Conservation (phyloP, 345 rosid genomes). For the Orychophragmus violaceus region DNA sequence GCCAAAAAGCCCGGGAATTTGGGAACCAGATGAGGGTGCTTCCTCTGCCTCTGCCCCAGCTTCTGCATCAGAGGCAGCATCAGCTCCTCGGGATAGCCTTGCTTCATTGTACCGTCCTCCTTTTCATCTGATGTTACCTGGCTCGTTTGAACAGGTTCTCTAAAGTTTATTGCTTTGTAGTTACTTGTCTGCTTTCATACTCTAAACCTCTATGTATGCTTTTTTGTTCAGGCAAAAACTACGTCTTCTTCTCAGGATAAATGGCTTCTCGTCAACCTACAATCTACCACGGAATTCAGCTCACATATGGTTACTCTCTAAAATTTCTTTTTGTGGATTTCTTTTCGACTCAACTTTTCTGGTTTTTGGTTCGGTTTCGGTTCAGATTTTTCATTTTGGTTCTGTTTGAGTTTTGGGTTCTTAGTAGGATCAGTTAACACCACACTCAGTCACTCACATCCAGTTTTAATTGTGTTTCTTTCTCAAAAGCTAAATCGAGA, state of each 20-base stretch:
- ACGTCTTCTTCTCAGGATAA: conserved; percentile 74
- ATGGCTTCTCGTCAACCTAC: conserved; percentile 96
- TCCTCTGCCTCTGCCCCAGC: conserved; percentile 31
- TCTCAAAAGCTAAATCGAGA: conserved; percentile 89
- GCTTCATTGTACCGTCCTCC: conserved; percentile 97
- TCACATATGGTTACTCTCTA: conserved; percentile 60
- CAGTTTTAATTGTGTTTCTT: conserved; percentile 6
- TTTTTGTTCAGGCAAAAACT: conserved; percentile 60
- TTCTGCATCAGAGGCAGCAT: conserved; percentile 23
- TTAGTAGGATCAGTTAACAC: background rate
- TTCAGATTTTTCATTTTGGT: background rate
- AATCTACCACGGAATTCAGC: conserved; percentile 87
- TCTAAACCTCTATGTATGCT: background rate
- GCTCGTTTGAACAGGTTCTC: conserved; percentile 86
- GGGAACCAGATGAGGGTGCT: conserved; percentile 47
- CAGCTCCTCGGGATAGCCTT: conserved; percentile 77
- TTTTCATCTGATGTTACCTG: conserved; percentile 73
- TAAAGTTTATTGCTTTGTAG: background rate
- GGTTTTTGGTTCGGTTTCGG: background rate
- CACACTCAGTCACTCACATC: background rate
- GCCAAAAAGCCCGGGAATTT: conserved; percentile 73
- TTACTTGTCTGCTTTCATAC: background rate
- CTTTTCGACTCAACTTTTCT: background rate
- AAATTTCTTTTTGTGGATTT: background rate
- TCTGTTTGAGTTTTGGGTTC: background rate